Conservation (phyloP, 75 land plant genomes). For the Picea glauca region DNA sequence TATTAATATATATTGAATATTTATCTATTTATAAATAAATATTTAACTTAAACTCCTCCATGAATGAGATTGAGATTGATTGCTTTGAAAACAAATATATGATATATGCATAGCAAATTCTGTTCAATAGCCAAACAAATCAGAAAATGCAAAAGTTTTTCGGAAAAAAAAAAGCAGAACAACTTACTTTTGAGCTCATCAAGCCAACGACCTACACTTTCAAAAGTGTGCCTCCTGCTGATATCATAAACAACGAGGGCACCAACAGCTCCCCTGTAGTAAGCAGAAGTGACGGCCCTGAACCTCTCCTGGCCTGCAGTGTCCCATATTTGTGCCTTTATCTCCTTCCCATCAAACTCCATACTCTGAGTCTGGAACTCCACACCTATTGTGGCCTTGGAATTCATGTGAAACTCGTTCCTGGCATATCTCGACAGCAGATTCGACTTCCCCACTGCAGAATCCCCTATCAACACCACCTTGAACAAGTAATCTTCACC, state of each 20-base stretch:
- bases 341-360: constrained; percentile 49
- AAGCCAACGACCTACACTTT: constrained; percentile 42
- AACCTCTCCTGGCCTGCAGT: constrained; percentile 63
- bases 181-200: constrained; percentile 43
- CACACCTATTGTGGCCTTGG: constrained; percentile 55
- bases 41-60: no score
- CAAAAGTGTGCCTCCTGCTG: constrained; percentile 35
- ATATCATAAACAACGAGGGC: constrained; percentile 54
- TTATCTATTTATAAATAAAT: no score
- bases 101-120: no score
- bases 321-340: constrained; percentile 68
- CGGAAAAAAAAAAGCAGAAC: neutral
- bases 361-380: constrained; percentile 65
- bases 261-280: constrained; percentile 52
- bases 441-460: constrained; percentile 57
- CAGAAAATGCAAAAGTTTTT: no score
- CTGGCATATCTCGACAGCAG: constrained; percentile 32
- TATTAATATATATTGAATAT: no score
- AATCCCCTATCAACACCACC: constrained; percentile 49
- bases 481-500: constrained; percentile 53
- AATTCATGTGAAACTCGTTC: constrained; percentile 39
- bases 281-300: constrained; percentile 53
- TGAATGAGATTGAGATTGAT: no score
- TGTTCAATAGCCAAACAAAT: no score
- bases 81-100: no score